Base-by-base conservation (phyloP, 495 filamentous ascomycete genomes). In the Copromyces sp. region DNA sequence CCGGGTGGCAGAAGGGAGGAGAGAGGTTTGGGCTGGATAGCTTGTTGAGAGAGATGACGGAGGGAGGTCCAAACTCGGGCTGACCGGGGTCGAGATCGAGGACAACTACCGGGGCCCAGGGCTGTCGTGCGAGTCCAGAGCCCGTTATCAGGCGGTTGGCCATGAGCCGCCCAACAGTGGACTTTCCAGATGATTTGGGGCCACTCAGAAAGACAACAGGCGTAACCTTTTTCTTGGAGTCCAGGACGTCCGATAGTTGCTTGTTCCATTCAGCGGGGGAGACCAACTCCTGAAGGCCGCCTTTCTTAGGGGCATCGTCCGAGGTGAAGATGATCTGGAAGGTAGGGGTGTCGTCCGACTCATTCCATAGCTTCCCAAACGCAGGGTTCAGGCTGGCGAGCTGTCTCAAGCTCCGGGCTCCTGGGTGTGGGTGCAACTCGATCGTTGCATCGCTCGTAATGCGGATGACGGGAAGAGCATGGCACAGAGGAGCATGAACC, bases 61-160 rank as follows among this genome's bases (percentile, higher is more conserved):
- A 93, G 68, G 92, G 90, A 0, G 92, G 86, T 0, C 89, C 89
- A 75, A 90, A 95, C 77, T 97, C 93, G 16, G 94, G 92, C 78
- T 94, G 92, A 2, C 91, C 92, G 3, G 93, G 91, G 75, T 97
- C 94, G 6, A 97, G 82, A 76, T 97, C 94, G 8, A 97, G 86
- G 59, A 93, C 86, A 68, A 86, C 87, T 9, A 93, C 87, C 8
- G 76, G 77, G 4, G 71, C 42, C 82, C 77, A 74, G 32, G 75
- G 42, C 17, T 71, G 74, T 59, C 74, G 80, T 78, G 82, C 45
- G 37, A 75, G 71, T 8, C 53, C 69, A 14, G 75, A 73, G 61
- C 79, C 78, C 29, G 89, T 90, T 35, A 95, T 82, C n/a, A 94
- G 83, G 73, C 88, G 87, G 79, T 97, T 97, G 14, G 86, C 79